Evolutionary conservation across 1,139 yeast species (phyloP).

Genomic region (Geotrichum klebahnii): DNA sequence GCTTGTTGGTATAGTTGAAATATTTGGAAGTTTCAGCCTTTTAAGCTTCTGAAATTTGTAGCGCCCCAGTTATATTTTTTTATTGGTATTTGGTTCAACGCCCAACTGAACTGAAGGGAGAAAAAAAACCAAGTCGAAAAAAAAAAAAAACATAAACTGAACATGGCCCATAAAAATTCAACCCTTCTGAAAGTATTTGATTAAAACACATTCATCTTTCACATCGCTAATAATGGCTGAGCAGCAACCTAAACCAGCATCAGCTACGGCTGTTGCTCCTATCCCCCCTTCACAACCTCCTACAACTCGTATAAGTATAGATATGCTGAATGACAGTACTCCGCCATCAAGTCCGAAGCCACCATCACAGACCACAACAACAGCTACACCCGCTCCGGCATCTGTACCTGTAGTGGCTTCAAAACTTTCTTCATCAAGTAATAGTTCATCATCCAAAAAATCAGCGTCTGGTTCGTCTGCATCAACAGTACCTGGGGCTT

Average conservation of each 20-base stretch:
- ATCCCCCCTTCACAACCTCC: conserved; percentile 2
- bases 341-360: conserved; percentile 8
- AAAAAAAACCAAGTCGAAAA: no score
- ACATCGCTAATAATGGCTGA: not conserved
- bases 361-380: not conserved
- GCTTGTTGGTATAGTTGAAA: no score
- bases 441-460: not conserved
- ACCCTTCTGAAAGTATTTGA: no score
- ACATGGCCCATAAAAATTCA: no score
- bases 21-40: no score
- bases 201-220: no score
- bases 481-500: not conserved
- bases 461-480: not conserved
- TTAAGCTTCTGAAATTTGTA: no score
- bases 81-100: no score
- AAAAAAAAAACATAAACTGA: no score
- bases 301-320: conserved; percentile 19
- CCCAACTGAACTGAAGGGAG: no score
- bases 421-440: not conserved
- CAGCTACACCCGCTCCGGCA: conserved; percentile 11
- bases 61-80: no score
- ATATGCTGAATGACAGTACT: conserved; percentile 17
- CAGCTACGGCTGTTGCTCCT: not conserved
- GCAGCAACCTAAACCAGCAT: not conserved
- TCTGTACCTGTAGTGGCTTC: conserved; percentile 2